Evolutionary conservation across 2,329 filamentous ascomycete genomes (phyloP).

Genomic region (Ceratocystiopsis brevicomis): DNA sequence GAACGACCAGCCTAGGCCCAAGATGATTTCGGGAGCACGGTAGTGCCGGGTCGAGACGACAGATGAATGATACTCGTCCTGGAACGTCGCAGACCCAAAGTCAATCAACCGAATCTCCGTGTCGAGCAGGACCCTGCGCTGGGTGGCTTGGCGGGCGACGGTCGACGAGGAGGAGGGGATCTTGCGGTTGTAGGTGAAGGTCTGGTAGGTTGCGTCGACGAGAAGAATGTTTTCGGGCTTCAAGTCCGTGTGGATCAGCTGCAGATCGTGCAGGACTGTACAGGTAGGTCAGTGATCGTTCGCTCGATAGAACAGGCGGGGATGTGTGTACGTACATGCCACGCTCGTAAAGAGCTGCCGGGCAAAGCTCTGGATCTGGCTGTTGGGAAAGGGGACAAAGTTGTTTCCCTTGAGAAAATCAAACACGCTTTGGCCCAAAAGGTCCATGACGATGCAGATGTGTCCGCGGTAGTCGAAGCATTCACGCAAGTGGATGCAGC

Average conservation of each 20-base stretch:
- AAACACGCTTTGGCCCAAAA: conserved; percentile 87
- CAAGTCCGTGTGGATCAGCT: conserved; percentile 80
- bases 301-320: not conserved
- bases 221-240: conserved; percentile 55
- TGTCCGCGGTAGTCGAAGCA: conserved; percentile 96
- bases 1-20: conserved; percentile 52
- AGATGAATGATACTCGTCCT: conserved; percentile 54
- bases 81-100: conserved; percentile 53
- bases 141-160: conserved; percentile 39
- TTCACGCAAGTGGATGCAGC: conserved; percentile 89
- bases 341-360: conserved; percentile 95
- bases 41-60: conserved; percentile 55
- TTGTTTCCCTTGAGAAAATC: conserved; percentile 92
- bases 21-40: conserved; percentile 50
- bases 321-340: conserved; percentile 49
- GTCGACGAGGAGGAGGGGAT: conserved; percentile 48
- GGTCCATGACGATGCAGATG: conserved; percentile 67
- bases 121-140: conserved; percentile 45
- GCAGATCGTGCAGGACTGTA: conserved; percentile 81
- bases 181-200: conserved; percentile 50
- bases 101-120: conserved; percentile 54
- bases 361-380: conserved; percentile 93
- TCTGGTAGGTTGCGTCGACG: conserved; percentile 45
- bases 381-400: conserved; percentile 95
- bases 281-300: not conserved